Conservation (phyloP, 257 asterid species). For the Jacaranda copaia region DNA sequence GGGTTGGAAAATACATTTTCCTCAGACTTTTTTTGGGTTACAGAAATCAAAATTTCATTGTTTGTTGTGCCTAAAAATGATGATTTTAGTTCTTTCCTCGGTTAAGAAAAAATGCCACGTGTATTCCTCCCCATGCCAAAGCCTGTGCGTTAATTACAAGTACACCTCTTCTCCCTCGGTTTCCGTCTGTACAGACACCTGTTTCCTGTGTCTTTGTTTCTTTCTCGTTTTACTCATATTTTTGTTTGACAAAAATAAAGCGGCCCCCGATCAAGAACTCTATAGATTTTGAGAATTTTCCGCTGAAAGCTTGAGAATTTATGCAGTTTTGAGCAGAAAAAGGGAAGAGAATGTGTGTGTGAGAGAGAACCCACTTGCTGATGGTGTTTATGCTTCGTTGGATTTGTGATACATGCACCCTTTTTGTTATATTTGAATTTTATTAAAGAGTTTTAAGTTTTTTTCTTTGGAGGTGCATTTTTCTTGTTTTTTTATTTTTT, state of each 20-base stretch:
- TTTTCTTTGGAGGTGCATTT: conserved; percentile 30
- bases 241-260: conserved; percentile 37
- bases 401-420: conserved; percentile 29
- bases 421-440: conserved; percentile 31
- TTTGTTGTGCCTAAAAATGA: conserved; percentile 31
- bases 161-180: conserved; percentile 46
- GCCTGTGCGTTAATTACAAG: conserved; percentile 45
- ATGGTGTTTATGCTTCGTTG: conserved; percentile 16
- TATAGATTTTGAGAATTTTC: conserved; percentile 32
- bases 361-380: conserved; percentile 5
- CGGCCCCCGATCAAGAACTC: conserved; percentile 41
- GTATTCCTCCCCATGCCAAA: conserved; percentile 40
- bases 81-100: not conserved
- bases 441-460: conserved; percentile 15
- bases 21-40: not conserved
- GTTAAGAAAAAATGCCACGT: conserved; percentile 53
- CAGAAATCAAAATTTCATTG: conserved; percentile 33
- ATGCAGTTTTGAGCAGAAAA: conserved; percentile 19
- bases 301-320: conserved; percentile 32
- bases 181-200: conserved; percentile 48
- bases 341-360: too few relatives aligned
- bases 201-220: conserved; percentile 28
- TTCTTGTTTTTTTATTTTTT: conserved; percentile 1
- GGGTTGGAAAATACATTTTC: conserved; percentile 18
- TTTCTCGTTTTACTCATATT: conserved; percentile 22